Base-by-base conservation (phyloP, 306 rosid species). In the Prinsepia uniflora region DNA sequence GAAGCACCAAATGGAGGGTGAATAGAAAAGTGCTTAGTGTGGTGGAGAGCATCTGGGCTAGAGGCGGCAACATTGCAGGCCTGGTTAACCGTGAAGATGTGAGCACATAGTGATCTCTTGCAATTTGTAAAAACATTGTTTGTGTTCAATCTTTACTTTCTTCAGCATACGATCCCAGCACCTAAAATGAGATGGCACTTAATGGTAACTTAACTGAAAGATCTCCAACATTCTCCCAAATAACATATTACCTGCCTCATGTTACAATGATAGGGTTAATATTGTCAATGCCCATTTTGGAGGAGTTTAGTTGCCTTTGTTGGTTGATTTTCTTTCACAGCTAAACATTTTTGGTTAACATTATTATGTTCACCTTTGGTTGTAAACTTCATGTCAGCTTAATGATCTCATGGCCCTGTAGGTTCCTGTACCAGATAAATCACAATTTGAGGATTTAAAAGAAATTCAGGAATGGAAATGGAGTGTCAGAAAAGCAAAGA, bases 401-500 rank as follows among this genome's bases (percentile, higher is more conserved):
- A 13, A n/a, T 57, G 70, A 70, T 65, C 62, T 64, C 47, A 55
- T 81, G 79, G 80, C 65, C 70, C 60, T 78, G 68, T 68, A 91
- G 97, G 92, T 91, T 75, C 87, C 84, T 63, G 66, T 88, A 75
- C 97, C 96, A n/a, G 92, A 86, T 72, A 88, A 86, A 80, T 88
- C 91, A 6, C 76, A 45, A 24, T 69, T 75, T 5, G 90, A 82
- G 73, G 96, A 87, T 80, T 73, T 82, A 65, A 70, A 78, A 83
- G 87, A 82, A 79, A 83, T 85, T 76, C 96, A 88, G 79, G 90
- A 88, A 67, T 91, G 97, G 97, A 91, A 71, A 83, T 87, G 84
- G 91, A 81, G 72, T 55, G 68, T 72, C 52, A 82, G 92, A 78
- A 88, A 88, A 86, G 96, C 92, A 53, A 88, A 76, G 84, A 91